Conservation (phyloP, 1,284 basidiomycete species). For the Ustilago lituana region DNA sequence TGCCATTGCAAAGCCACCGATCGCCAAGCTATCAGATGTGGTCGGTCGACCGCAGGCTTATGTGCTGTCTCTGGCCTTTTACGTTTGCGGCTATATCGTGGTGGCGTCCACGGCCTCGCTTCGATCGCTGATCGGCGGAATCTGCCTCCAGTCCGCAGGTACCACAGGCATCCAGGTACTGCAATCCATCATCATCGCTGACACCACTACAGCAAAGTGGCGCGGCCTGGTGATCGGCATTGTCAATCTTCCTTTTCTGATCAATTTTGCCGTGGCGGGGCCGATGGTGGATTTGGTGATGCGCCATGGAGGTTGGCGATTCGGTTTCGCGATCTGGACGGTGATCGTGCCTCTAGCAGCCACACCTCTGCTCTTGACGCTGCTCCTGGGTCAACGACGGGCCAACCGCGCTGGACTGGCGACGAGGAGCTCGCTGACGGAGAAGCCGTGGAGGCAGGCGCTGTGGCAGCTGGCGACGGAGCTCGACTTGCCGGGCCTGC, state of each 20-base stretch:
- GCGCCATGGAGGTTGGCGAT: constrained; percentile 74
- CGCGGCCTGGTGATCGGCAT: constrained; percentile 75
- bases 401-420: constrained; percentile 49
- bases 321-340: constrained; percentile 75
- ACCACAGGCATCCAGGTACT: constrained; percentile 68
- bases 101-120: constrained; percentile 76
- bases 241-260: constrained; percentile 75
- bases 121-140: constrained; percentile 72
- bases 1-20: constrained; percentile 79
- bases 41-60: constrained; percentile 72
- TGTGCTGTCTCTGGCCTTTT: constrained; percentile 71
- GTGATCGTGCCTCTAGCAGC: constrained; percentile 61
- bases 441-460: constrained; percentile 38
- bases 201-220: constrained; percentile 82
- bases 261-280: constrained; percentile 72
- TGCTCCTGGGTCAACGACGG: constrained; percentile 57
- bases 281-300: constrained; percentile 75
- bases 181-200: constrained; percentile 72
- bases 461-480: constrained; percentile 66
- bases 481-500: constrained; percentile 76
- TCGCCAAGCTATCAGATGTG: constrained; percentile 81
- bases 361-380: constrained; percentile 58
- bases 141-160: constrained; percentile 69
- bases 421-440: constrained; percentile 32
- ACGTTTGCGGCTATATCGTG: constrained; percentile 73